Base-by-base conservation (phyloP, 2,329 filamentous ascomycete genomes). In the Nemania sp. region DNA sequence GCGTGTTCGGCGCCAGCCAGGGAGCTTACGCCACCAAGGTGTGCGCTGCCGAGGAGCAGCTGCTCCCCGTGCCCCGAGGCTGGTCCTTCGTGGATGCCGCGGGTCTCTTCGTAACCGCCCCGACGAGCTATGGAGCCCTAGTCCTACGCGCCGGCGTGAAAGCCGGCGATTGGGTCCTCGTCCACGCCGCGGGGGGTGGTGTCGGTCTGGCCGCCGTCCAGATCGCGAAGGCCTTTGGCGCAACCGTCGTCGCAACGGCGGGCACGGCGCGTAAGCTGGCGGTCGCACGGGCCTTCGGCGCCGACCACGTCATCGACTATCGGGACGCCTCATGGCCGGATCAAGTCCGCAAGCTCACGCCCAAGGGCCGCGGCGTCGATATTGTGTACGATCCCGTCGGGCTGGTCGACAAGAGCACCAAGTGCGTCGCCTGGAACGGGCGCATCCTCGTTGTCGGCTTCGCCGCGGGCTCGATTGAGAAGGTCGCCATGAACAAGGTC, bases 381-480 rank as follows among this genome's bases (percentile, higher is more conserved):
- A 91, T 98, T 53, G 93, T 98, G 20, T 98, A 92, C 78, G 94
- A 98, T 75, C 92, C 94, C 12, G 94, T 98, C 1, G 94, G 94
- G 1, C 79, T 97, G 73, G 91, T 97, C 51, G 92, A 96, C 67
- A 84, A 87, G 72, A 92, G 88, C 68, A 90, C 93, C 68, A 97
- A 96, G 77, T 97, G 94, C 78, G 91, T 90, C 3, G 90, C 92
- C 3, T 98, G 92, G 93, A 97, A 97, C 75, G 94, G 91, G 1
- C 84, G 93, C 12, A 83, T 98, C 57, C 78, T 97, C 45, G 87
- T 98, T 5, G 88, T 98, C 67, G 94, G 94, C 0, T 98, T 97
- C 73, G 92, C 93, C 0, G 90, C 88, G 0, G 91, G 91, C 0
- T 82, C 81, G 52, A 97, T 97, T 67, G 94, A 98, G 77, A 96